Evolutionary conservation across 2,329 filamentous ascomycete species (phyloP).

Genomic region (Cercospora citrullina): DNA sequence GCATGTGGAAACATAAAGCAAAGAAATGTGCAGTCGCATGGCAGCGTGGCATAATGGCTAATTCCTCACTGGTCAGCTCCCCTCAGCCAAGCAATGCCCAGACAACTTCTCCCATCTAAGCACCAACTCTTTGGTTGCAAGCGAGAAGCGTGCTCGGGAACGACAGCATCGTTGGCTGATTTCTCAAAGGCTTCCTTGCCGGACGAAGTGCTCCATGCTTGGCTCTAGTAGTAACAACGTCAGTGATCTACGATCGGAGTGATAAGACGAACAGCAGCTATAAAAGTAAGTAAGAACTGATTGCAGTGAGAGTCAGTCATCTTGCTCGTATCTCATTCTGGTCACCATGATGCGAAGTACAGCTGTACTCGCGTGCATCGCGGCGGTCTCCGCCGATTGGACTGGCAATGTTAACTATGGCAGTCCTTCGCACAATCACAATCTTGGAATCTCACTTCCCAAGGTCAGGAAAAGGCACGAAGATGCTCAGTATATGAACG

Average conservation of each 20-base stretch:
- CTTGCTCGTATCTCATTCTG: not conserved
- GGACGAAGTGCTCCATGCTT: not conserved
- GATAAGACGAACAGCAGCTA: not conserved
- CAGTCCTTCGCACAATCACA: conserved; percentile 64
- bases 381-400: conserved; percentile 24
- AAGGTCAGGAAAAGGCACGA: conserved; percentile 58
- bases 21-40: conserved; percentile 7
- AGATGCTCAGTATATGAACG: conserved; percentile 44
- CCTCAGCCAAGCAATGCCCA: conserved; percentile 18
- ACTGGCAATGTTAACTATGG: conserved; percentile 64
- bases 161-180: conserved; percentile 13
- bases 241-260: not conserved
- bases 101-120: conserved; percentile 11
- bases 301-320: not conserved
- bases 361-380: conserved; percentile 10
- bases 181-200: not conserved
- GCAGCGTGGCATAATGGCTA: conserved; percentile 15
- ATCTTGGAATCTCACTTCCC: conserved; percentile 63
- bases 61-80: conserved; percentile 2
- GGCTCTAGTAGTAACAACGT: not conserved
- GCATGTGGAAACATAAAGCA: not conserved
- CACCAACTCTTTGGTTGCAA: conserved; percentile 5
- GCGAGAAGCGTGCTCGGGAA: conserved; percentile 18
- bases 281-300: conserved; percentile 7
- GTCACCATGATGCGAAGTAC: conserved; percentile 1